phyloP scores from a whole-genome alignment of 2,329 filamentous ascomycete species.

The Trichoderma aggressivum region DNA sequence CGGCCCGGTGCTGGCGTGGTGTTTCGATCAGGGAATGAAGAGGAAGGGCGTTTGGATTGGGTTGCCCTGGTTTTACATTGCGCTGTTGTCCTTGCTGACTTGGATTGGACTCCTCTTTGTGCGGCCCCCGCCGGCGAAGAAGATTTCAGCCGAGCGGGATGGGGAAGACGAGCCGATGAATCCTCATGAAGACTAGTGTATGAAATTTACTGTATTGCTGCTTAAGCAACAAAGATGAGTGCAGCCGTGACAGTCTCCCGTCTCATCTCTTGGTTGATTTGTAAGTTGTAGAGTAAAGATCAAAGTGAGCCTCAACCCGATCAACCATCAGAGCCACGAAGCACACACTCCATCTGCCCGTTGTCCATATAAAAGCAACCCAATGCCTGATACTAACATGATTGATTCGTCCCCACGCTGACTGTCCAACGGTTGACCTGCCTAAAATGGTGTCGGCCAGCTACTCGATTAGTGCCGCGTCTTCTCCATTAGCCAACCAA shows the following conservation, averaged over 20 bases:
- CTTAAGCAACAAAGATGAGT: neutral
- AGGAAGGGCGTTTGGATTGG: slow-evolving; percentile 37
- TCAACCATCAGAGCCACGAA: neutral
- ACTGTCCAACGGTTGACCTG: neutral
- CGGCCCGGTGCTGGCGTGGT: slow-evolving; percentile 39
- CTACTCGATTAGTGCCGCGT: slow-evolving; percentile 1
- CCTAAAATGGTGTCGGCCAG: slow-evolving; percentile 2
- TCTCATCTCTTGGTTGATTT: neutral
- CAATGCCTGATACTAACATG: neutral
- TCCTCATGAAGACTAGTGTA: slow-evolving; percentile 1
- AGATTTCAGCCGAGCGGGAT: slow-evolving; percentile 19
- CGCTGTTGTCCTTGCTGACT: slow-evolving; percentile 29
- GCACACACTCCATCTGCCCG: no score
- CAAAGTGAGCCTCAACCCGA: neutral
- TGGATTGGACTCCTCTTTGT: slow-evolving; percentile 34
- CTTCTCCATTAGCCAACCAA: neutral
- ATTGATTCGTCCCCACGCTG: neutral
- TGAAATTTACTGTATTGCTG: neutral
- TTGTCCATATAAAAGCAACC: neutral
- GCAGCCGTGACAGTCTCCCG: neutral
- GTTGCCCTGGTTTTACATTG: slow-evolving; percentile 40
- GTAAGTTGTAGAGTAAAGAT: neutral
- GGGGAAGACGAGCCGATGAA: slow-evolving; percentile 15
- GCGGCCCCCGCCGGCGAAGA: slow-evolving; percentile 29
- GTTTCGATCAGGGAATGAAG: slow-evolving; percentile 37